A percentile compares a stretch with the other conserved stretches of the same genome.
Evolutionary conservation across 2,329 filamentous ascomycete genomes (phyloP).

Genomic region (Sclerotinia sclerotiorum): DNA sequence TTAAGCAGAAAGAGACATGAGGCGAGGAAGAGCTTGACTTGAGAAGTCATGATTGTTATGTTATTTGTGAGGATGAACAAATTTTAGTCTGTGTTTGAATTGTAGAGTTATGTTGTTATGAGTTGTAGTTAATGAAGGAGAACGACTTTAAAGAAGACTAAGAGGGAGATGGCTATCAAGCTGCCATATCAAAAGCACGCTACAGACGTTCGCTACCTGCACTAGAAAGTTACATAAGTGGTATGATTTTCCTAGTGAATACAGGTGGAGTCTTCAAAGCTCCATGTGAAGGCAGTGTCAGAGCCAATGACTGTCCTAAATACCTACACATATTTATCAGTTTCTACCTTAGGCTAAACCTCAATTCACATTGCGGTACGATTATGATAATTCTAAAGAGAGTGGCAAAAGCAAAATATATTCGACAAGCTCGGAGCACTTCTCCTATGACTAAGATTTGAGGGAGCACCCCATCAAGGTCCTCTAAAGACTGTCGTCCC

Average conservation of each 20-base stretch:
- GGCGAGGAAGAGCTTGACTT: neutral
- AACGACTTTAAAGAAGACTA: neutral
- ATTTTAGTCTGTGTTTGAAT: neutral
- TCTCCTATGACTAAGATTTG: neutral
- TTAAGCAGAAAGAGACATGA: neutral
- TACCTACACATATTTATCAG: neutral
- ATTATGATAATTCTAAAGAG: neutral
- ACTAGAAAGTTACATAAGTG: neutral
- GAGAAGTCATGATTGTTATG: neutral
- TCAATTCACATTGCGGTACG: neutral
- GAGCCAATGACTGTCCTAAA: neutral
- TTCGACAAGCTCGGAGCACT: neutral
- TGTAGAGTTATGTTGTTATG: neutral
- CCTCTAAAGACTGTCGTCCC: neutral
- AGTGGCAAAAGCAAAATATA: neutral
- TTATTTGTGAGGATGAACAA: neutral
- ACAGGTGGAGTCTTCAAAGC: neutral
- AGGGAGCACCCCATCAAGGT: neutral
- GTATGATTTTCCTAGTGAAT: neutral
- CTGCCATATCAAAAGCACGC: neutral
- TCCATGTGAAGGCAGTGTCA: neutral
- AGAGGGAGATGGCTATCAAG: neutral
- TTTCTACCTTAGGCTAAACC: neutral
- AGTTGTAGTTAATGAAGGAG: neutral
- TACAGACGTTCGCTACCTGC: neutral